Percentiles rank a stretch among this genome's conserved stretches.
Conservation (phyloP, 257 asterid species). For the Verbena officinalis region DNA sequence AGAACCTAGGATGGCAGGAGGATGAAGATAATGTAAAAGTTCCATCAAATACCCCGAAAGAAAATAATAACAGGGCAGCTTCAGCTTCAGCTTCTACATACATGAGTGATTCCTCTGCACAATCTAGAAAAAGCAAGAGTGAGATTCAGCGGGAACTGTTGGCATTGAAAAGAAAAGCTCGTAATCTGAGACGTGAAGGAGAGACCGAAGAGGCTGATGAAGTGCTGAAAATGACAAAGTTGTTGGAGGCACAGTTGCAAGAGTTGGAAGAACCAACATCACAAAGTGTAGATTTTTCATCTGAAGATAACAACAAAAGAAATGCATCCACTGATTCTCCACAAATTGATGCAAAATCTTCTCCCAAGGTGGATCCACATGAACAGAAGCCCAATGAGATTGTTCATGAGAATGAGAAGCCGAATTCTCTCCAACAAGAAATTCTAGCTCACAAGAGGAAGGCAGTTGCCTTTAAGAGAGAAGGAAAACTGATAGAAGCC, state of each 20-base stretch:
- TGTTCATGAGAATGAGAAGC: constrained; percentile 38
- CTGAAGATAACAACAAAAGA: constrained; percentile 30
- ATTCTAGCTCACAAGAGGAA: constrained; percentile 76
- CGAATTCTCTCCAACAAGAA: constrained; percentile 52
- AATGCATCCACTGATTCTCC: constrained; percentile 20
- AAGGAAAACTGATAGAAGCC: constrained; percentile 87
- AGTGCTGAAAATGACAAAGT: constrained; percentile 59
- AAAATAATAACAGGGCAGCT: constrained; percentile 33
- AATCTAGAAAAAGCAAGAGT: constrained; percentile 56
- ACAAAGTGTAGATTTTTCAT: constrained; percentile 33
- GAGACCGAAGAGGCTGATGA: constrained; percentile 80
- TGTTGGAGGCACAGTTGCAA: constrained; percentile 65
- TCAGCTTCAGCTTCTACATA: constrained; percentile 22
- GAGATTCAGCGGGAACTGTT: constrained; percentile 89
- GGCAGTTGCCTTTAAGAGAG: constrained; percentile 86
- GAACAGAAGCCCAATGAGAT: too few species aligned
- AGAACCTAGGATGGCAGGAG: constrained; percentile 89
- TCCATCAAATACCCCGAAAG: constrained; percentile 28
- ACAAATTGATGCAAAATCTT: constrained; percentile 28
- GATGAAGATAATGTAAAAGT: constrained; percentile 53
- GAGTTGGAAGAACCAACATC: constrained; percentile 53
- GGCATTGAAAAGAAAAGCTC: constrained; percentile 79
- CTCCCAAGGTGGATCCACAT: constrained; percentile 31
- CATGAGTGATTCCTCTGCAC: constrained; percentile 31
- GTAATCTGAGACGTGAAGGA: constrained; percentile 81